phyloP scores from a whole-genome alignment of 345 rosid species.

The Eucalyptus erythrocorys region DNA sequence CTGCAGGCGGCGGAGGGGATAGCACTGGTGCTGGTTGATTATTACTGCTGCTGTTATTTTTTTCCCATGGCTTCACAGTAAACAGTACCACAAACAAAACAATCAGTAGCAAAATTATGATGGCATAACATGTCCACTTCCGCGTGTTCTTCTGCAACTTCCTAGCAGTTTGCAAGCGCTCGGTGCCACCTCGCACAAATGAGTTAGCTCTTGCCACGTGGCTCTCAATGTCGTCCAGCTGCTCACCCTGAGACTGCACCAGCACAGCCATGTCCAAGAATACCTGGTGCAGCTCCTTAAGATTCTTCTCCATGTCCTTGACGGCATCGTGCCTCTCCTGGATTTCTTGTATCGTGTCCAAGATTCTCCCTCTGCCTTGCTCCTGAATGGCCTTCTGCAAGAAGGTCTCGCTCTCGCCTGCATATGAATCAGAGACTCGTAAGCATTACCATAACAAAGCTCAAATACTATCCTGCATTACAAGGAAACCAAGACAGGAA shows the following conservation, averaged over 20 bases:
- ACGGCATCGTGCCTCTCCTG: constrained; percentile 78
- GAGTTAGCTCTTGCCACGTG: constrained; percentile 64
- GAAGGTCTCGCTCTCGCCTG: constrained; percentile 68
- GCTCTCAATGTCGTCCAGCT: constrained; percentile 72
- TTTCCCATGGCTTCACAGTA: constrained; percentile 20
- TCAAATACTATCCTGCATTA: background rate
- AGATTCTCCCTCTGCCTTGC: constrained; percentile 65
- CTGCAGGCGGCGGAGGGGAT: background rate
- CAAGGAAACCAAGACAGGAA: background rate
- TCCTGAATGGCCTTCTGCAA: constrained; percentile 79
- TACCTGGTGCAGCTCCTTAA: constrained; percentile 70
- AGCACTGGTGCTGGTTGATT: background rate
- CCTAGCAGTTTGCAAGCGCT: constrained; percentile 37
- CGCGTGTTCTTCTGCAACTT: constrained; percentile 44
- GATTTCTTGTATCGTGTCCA: constrained; percentile 73
- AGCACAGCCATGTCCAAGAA: constrained; percentile 85
- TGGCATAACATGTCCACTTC: constrained; percentile 58
- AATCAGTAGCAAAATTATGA: constrained; percentile 13
- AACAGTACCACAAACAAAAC: constrained; percentile 18
- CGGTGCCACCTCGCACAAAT: constrained; percentile 47
- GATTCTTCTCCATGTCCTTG: constrained; percentile 66
- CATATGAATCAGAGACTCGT: background rate
- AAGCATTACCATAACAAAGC: background rate
- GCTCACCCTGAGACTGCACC: constrained; percentile 72
- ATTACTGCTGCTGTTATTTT: background rate